Evolutionary conservation across 2,329 filamentous ascomycete species (phyloP).

Genomic region (Ambrosiella beaveri): DNA sequence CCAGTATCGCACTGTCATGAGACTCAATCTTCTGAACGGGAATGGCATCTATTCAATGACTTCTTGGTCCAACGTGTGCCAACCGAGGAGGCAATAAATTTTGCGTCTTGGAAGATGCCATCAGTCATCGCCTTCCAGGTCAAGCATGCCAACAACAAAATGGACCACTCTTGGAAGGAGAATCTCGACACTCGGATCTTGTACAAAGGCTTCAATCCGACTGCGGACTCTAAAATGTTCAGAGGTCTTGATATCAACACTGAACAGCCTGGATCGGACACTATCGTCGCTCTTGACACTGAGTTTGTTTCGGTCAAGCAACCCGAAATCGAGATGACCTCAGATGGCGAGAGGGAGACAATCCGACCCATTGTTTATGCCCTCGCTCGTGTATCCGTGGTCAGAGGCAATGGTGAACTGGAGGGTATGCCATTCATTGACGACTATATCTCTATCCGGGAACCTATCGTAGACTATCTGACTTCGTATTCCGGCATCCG

Average conservation of each 20-base stretch:
- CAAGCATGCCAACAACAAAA: slow-evolving; percentile 60
- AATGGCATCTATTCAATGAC: slow-evolving; percentile 96
- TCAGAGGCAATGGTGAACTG: slow-evolving; percentile 59
- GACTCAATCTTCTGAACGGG: slow-evolving; percentile 39
- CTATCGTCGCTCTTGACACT: slow-evolving; percentile 77
- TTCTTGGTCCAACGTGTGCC: slow-evolving; percentile 67
- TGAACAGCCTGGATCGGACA: slow-evolving; percentile 54
- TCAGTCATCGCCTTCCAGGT: slow-evolving; percentile 76
- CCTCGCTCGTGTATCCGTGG: slow-evolving; percentile 79
- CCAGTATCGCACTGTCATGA: slow-evolving; percentile 11
- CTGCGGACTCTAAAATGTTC: slow-evolving; percentile 33
- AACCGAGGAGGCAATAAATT: slow-evolving; percentile 70
- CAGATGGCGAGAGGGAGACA: slow-evolving; percentile 79
- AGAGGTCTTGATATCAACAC: slow-evolving; percentile 34
- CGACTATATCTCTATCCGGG: slow-evolving; percentile 84
- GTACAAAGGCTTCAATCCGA: slow-evolving; percentile 44
- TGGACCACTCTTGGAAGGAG: slow-evolving; percentile 76
- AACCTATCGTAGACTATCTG: slow-evolving; percentile 86
- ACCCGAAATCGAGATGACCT: slow-evolving; percentile 90
- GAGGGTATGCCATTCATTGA: slow-evolving; percentile 87
- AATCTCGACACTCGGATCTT: slow-evolving; percentile 69
- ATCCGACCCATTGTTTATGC: slow-evolving; percentile 83
- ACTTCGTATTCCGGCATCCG: slow-evolving; percentile 89
- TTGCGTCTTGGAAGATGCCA: slow-evolving; percentile 83
- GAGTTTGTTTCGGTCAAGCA: slow-evolving; percentile 90